These are phyloP conservation scores for Trebouxia gelatinosa DNA, from an alignment of 163 green algal species.

Conservation along the genomic window DNA sequence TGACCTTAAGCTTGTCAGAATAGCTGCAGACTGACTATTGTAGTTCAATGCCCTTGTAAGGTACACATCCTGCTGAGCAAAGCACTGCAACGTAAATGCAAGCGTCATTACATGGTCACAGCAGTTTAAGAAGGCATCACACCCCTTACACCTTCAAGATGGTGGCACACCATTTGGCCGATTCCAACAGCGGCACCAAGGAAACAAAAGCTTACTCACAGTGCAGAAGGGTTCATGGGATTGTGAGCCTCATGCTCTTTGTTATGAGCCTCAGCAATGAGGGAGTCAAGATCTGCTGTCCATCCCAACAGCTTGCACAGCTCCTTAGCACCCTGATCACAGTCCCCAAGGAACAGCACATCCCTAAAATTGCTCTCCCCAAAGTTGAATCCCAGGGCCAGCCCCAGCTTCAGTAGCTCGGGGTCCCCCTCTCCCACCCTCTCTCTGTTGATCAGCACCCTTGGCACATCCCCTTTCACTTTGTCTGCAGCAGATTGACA, in stretches of 20 bases:
- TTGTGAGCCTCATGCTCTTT: slow-evolving; percentile 16
- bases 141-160: no score
- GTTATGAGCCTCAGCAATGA: background rate
- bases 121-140: no score
- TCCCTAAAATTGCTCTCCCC: slow-evolving; percentile 51
- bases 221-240: background rate
- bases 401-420: slow-evolving; percentile 34
- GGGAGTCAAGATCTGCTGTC: slow-evolving; percentile 26
- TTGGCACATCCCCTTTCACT: slow-evolving; percentile 47
- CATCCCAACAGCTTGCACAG: slow-evolving; percentile 31
- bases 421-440: slow-evolving; percentile 52
- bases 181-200: no score
- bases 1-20: no score
- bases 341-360: slow-evolving; percentile 63
- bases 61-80: no score
- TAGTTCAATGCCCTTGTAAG: no score
- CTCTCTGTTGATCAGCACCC: slow-evolving; percentile 83
- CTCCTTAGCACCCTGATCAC: slow-evolving; percentile 57
- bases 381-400: slow-evolving; percentile 54
- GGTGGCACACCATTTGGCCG: no score
- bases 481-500: slow-evolving; percentile 36
- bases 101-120: no score
- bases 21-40: no score
- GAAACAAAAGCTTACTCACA: no score
- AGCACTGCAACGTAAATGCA: no score